Base-by-base conservation (phyloP, 768 basidiomycete genomes). In the Rhizopogon vinicolor region DNA sequence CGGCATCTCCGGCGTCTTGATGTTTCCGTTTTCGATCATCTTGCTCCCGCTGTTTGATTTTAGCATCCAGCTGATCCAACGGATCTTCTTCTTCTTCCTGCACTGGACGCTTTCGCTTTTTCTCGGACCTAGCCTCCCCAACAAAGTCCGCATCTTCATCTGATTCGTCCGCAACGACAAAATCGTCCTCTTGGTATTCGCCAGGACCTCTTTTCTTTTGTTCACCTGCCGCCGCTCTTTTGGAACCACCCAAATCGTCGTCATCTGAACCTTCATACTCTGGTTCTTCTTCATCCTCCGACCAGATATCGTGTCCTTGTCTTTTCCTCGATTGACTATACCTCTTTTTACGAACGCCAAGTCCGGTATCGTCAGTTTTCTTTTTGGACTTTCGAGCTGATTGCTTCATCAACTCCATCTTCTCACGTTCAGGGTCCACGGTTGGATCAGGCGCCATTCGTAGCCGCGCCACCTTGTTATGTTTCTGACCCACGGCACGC, bases 131-230 rank as follows among this genome's bases (percentile, higher is more conserved):
- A 53, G 74, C 71, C 39, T 70, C 72, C 19, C 74, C 78, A 10
- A 65, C 76, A 44, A 63, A 62, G 9, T 62, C 69, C 16, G 63
- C 68, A 3, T 87, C 88, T 28, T 88, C 87, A 41, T 91, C 89
- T 16, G 84, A 85, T 19, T 80, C 77, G 60, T 91, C 90, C 13
- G 86, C 84, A 10, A 92, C 91, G 29, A 93, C 75, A 62, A 93
- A 93, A 62, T 91, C 91, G 65, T 93, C 91, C 55, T 86, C 83
- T 65, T 90, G 87, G 61, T 93, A 93, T 42, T 91, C 87, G 19
- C 82, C 83, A 5, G 77, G 75, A 42, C 82, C 77, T 52, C 78
- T 80, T 53, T 79, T 79, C 12, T 76, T 75, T n/a, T 74, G 71
- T 13, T 67, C 68, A 58, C 65, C 64, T 25, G 25, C 25, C 51